Base-by-base conservation (phyloP, 139 green algal species). In the Haematococcus lacustris region DNA sequence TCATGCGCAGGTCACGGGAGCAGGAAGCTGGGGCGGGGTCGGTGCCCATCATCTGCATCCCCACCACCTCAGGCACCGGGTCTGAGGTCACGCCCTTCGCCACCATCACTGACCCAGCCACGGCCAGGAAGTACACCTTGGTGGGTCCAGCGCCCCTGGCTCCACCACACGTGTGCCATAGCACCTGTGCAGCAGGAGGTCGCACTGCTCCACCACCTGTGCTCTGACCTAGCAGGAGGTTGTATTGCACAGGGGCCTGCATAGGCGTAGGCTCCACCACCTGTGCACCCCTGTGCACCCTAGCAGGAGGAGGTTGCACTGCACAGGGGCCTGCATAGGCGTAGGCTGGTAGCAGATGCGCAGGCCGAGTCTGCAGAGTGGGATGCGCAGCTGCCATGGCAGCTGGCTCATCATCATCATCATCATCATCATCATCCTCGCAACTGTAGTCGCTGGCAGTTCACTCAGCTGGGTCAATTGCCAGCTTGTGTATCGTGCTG, bases 71-170 rank as follows among this genome's bases (percentile, higher is more conserved):
- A 37, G 86, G 86, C 73, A 91, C 86, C 7, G 86, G 86, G 69
- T 80, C 74, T 40, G 79, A 91, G 76, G 83, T 91, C 21, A 91
- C 86, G 1, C 86, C 86, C 50, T 91, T 91, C 70, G 78, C 85
- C 7, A 83, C 92, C 53, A 76, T 91, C 38, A 91, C 84, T 0
- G 86, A 91, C 40, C 73, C 88, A 38, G 66, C 68, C 26, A 84
- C 74, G 3, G 85, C 84, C 63, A 70, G 33, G 30, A 71, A 62
- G 47, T 47, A 51, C 43, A 50, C 43, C 13, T 43, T 73, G 6
- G 68, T 71, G 40, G 30, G 40, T 57, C 2, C 59, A 66, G 17
- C 26, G 6, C 17, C 21, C 59, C 13, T 32, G 9, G 25, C 26
- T 34, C 59, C 13, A 6, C 17, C 17, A 32, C 13, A 38, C 26